Evolutionary conservation across 202 grass and related monocot genomes (phyloP), one percentile per base, ranked within the genome.

Genomic region (Cymbopogon flexuosus): DNA sequence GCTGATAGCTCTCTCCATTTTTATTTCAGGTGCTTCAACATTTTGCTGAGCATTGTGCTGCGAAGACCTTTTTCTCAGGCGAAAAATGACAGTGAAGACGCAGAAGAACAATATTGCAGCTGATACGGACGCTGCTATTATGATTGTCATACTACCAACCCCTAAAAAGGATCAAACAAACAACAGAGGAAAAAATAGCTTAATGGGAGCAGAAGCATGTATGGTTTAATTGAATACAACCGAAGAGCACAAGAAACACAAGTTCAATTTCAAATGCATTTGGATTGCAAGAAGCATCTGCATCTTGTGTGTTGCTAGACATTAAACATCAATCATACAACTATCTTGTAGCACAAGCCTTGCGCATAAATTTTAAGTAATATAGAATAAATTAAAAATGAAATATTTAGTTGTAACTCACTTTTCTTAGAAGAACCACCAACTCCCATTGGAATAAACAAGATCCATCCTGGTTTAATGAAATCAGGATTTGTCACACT

Each of bases 371-470:
- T 35, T 73, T 76, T 36, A 14, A 76, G 16, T 59, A 68, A 10
- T 76, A 24, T 30, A 45, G 33, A 63, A 59, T 61, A 78, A 67
- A 41, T 12, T 11, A 78, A 60, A 56, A 52, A 73, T 13, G 41
- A 78, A 73, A 57, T 5, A 47, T 10, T 42, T 49, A 39, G 46
- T 43, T 73, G 5, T 70, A 30, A 63, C 85, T 88, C 46, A 79
- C 88, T 80, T 77, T 82, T 85, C 15, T 83, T 83, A 34, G 82
- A 83, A 60, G 82, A 42, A 54, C 8, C 23, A 62, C 58, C 31
- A 74, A 78, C 66, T 68, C 83, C 83, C 83, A 87, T 91, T 0
- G 88, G 91, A 10, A 93, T 34, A 71, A 91, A 91, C 29, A 93
- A 86, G 39, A 84, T 6, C 86, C 80, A 84, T 4, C 84, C 83